Base-by-base conservation (phyloP, 108 stramenopile genomes). In the Skeletonema potamos region DNA sequence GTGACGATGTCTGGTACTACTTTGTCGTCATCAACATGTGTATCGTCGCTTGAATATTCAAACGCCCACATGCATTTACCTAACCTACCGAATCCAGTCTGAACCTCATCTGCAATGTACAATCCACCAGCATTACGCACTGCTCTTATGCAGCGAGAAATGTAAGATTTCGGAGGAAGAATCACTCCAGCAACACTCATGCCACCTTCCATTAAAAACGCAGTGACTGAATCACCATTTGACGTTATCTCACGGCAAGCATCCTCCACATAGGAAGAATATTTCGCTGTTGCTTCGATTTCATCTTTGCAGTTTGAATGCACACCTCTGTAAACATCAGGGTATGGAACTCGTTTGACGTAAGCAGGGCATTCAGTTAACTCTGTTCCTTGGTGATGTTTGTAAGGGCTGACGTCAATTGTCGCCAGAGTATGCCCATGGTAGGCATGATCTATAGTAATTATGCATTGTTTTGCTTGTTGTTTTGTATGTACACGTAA, bases 91-190 rank as follows among this genome's bases (percentile, higher is more conserved):
- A 99, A 96, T 12, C 96, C 98, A 28, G 96, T 96, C 77, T 99
- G 98, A 10, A 99, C 95, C 76, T 99, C 98, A 85, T 99, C 98
- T 3, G 97, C 96, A 68, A 99, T 95, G 75, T 88, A 95, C n/a
- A 99, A 64, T 4, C 97, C 98, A 15, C 98, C 98, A 17, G 82
- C 77, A 1, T 66, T 62, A 26, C 93, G 94, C 13, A 99, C 96
- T 6, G 89, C 85, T 12, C 73, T 71, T 41, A 87, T 90, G 62
- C 87, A 86, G 8, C 51, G 54, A 17, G 34, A 41, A 29, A 99
- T 44, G 73, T 96, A 99, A 0, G 83, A 84, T 59, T 68, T 54
- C 6, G 98, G 97, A 34, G 92, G 93, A 33, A 97, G 66, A 28
- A 96, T 88, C 15, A 93, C 95, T 27, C 96, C 98, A 18, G 87